Percentiles rank a stretch among this genome's conserved stretches.
phyloP scores from a whole-genome alignment of 2,329 filamentous ascomycete species.

The Trichoderma semiorbis region DNA sequence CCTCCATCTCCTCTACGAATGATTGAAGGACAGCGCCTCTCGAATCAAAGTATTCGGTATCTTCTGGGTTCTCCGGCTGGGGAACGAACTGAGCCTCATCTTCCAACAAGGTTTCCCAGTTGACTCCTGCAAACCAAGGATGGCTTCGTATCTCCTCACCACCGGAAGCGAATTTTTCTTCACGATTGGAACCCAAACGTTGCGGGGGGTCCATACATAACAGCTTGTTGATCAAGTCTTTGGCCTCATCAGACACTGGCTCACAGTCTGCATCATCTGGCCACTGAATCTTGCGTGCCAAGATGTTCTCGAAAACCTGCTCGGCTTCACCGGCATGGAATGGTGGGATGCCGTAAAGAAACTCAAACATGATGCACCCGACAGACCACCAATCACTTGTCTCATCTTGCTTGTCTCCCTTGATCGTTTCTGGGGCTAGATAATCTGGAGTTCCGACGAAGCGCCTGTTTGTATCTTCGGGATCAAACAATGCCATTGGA shows the following conservation, averaged over 20 bases:
- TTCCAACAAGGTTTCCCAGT: conserved; percentile 88
- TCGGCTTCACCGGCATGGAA: conserved; percentile 91
- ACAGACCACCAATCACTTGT: conserved; percentile 99
- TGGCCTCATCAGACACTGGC: conserved; percentile 75
- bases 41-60: conserved; percentile 96
- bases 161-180: conserved; percentile 77
- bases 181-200: conserved; percentile 79
- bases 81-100: conserved; percentile 96
- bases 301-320: conserved; percentile 93
- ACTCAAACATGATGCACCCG: conserved; percentile 97
- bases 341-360: conserved; percentile 86
- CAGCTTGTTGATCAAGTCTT: conserved; percentile 89
- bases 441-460: conserved; percentile 98
- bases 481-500: conserved; percentile 92
- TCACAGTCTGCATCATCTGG: conserved; percentile 76
- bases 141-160: conserved; percentile 90
- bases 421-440: conserved; percentile 93
- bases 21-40: conserved; percentile 87
- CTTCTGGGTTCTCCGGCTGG: conserved; percentile 86
- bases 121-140: conserved; percentile 80
- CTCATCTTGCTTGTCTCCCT: conserved; percentile 91
- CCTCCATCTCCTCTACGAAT: conserved; percentile 92
- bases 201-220: conserved; percentile 80
- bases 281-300: conserved; percentile 87
- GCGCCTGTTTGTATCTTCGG: conserved; percentile 84